Conservation (phyloP, 805 yeast species). For the Komagataella kurtzmanii region DNA sequence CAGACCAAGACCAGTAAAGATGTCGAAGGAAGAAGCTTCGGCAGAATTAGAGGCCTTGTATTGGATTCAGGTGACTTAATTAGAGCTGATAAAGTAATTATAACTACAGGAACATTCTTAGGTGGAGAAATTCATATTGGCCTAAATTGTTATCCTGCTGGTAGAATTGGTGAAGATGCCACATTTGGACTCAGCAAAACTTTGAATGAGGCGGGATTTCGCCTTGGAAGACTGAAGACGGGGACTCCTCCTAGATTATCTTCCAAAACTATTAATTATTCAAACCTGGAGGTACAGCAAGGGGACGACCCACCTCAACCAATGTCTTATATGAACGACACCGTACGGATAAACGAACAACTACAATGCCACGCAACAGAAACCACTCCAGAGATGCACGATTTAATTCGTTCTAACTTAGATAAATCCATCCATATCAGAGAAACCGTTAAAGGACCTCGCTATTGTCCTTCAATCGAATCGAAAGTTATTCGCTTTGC, state of each 20-base stretch:
- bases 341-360: slow-evolving; percentile 47
- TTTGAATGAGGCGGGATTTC: slow-evolving; percentile 61
- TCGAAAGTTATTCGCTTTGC: slow-evolving; percentile 74
- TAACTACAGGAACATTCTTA: slow-evolving; percentile 92
- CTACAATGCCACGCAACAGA: slow-evolving; percentile 62
- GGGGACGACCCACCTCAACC: slow-evolving; percentile 85
- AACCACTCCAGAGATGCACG: slow-evolving; percentile 68
- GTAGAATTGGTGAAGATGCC: slow-evolving; percentile 86
- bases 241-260: slow-evolving; percentile 94
- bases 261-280: slow-evolving; percentile 56
- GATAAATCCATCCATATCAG: slow-evolving; percentile 81
- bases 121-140: slow-evolving; percentile 96
- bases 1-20: slow-evolving; percentile 9
- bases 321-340: slow-evolving; percentile 73
- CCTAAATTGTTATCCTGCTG: slow-evolving; percentile 66
- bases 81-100: slow-evolving; percentile 54
- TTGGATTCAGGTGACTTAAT: slow-evolving; percentile 54
- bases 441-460: slow-evolving; percentile 91
- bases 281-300: slow-evolving; percentile 47
- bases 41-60: slow-evolving; percentile 56
- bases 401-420: slow-evolving; percentile 52
- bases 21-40: slow-evolving; percentile 25
- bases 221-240: slow-evolving; percentile 82
- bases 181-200: slow-evolving; percentile 83
- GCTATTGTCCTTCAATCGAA: slow-evolving; percentile 96